Base-by-base conservation (phyloP, 2,329 filamentous ascomycete species). In the Exserohilum turcica region DNA sequence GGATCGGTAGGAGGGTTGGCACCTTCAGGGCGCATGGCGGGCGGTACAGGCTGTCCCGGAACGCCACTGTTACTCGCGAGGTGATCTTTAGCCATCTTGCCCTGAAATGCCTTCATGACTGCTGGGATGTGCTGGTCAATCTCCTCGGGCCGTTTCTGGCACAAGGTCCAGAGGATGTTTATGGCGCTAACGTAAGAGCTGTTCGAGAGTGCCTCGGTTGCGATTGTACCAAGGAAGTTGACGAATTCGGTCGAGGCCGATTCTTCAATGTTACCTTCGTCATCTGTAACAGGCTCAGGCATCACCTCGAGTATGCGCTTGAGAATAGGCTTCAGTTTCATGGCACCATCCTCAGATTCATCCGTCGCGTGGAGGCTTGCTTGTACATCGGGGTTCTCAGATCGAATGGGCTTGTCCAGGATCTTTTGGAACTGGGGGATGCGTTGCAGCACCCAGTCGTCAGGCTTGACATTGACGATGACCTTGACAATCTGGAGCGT, bases 121-220 rank as follows among this genome's bases (percentile, higher is more conserved):
- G 88, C 86, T 3, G 84, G 80, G 48, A 97, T 92, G 68, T 99
- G 94, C 54, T 90, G 84, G 72, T 99, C 94, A 57, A 99, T 91
- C 59, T 94, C 87, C 12, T 89, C 86, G 1, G 93, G 90, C 67
- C 90, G 92, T 54, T 90, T 88, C 65, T 90, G 86, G 5, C 91
- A 91, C 16, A 99, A 78, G 13, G 91, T 94, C 92, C 92, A 97
- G 13, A 99, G 79, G 19, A 96, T 88, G 71, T 96, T 97, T 72
- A 99, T 89, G 38, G 91, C 92, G 10, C 92, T 91, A 15, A 92
- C 85, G 67, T 95, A 91, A 61, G 92, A 91, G 52, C 83, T 84
- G 46, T 87, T 87, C 5, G 90, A 90, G 61, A 99, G 85, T 8
- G 89, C 89, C 74, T 97, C 94, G 0, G 90, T 93, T 1, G 92